Evolutionary conservation across 805 yeast species (phyloP), one percentile per base, ranked within the genome.

Genomic region (Ogataea pilisensis): DNA sequence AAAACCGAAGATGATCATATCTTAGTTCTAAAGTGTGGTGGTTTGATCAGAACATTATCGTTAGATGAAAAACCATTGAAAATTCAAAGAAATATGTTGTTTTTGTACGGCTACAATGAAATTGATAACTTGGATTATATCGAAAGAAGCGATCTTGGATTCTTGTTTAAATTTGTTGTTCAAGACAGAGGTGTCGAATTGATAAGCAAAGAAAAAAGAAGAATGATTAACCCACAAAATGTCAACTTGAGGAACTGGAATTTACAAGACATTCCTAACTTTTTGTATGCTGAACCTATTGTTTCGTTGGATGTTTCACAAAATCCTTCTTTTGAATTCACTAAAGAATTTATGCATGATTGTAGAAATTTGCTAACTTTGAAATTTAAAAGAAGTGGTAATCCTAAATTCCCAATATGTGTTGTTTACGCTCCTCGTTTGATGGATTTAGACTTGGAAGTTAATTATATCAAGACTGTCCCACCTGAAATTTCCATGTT

Each of bases 121-220:
- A 70, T 76, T n/a, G 96, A 90, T 57, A 79, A 81, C 38, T 65
- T 88, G 38, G 82, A 80, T 47, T 84, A 80, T 37, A 72, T 89
- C 44, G 96, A 95, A 25, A 72, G 95, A 45, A 89, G 85, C 42
- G 97, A 90, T 61, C 63, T 89, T 46, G 80, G 89, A 37, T 87
- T 80, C 54, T 69, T 90, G 32, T 86, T 89, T 64, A 85, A 87
- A 49, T 88, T 90, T 58, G 80, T 82, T 24, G 84, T 79, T 41
- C 88, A 84, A 54, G 91, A 85, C 49, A 75, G 76, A n/a, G 65
- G 75, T 44, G 70, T 83, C 39, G 64, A 61, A 38, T 29, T 53
- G 20, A 60, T 61, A 17, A 54, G 61, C 42, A 55, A 56, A 39
- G 65, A 59, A 22, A 57, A 52, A 33, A 53, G 58, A 41, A 46